These are phyloP conservation scores for Rhytidiadelphus loreus DNA, from an alignment of 225 moss, liverwort and hornwort genomes.

Conservation along the genomic window DNA sequence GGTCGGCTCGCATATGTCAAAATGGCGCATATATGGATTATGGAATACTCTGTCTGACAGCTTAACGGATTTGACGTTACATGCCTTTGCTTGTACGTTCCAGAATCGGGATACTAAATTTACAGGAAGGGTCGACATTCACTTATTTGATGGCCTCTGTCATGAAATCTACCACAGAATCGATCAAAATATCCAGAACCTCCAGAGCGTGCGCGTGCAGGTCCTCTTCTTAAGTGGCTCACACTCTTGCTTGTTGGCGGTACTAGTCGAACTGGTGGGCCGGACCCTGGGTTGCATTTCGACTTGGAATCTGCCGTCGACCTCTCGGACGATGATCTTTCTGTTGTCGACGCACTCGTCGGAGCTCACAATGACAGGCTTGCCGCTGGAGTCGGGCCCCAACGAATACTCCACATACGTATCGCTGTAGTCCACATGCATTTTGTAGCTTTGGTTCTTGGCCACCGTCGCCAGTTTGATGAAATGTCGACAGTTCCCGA, in stretches of 20 bases:
- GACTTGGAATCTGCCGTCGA: background rate
- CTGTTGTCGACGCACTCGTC: slow-evolving; percentile 22
- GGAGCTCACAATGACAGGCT: slow-evolving; percentile 1
- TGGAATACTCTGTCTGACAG: background rate
- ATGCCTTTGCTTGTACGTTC: background rate
- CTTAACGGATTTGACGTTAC: background rate
- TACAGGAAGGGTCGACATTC: too few relatives aligned
- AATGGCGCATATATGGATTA: background rate
- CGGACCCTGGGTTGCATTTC: background rate
- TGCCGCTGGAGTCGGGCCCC: background rate
- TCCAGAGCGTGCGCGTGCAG: background rate
- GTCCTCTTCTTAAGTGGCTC: background rate
- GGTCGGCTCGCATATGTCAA: too few relatives aligned
- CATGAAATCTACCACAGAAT: background rate
- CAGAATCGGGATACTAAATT: background rate
- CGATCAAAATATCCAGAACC: background rate
- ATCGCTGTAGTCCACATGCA: background rate
- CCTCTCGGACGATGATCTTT: background rate
- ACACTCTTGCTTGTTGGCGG: background rate
- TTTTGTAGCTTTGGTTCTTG: background rate
- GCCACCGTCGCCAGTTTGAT: background rate
- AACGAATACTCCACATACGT: background rate
- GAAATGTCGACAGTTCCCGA: background rate
- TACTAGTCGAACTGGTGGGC: background rate
- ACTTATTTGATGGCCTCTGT: too few relatives aligned